Evolutionary conservation across 176 grass and related monocot species (phyloP), one percentile per base, ranked within the genome.

Genomic region (Pharus latifolius): DNA sequence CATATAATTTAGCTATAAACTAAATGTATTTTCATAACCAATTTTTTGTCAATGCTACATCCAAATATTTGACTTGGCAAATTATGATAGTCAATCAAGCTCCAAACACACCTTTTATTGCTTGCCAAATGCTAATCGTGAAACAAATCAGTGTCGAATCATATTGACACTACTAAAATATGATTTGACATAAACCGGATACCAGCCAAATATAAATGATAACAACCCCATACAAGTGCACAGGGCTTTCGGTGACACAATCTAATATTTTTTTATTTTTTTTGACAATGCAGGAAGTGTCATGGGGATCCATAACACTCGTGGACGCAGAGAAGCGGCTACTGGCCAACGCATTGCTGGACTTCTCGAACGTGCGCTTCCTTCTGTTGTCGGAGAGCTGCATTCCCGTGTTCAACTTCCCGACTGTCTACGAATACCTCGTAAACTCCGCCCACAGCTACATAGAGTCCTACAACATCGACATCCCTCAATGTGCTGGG

Each of bases 321-420:
- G 81, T 92, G 7, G 89, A 88, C 70, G 89, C 89, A 0, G 89
- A 92, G 81, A 88, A 88, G 77, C 84, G 84, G 4, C 69, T 92
- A n/a, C 67, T 92, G 5, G 89, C 81, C 0, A 92, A 92, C 59
- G 89, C 89, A 0, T 58, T 92, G 13, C 73, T 92, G 2, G 89
- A 92, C 33, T 80, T 71, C 49, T 67, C 68, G 1, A 92, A 88
- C 41, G n/a, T 82, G 50, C 89, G 89, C 0, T 92, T 92, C 37
- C 77, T 88, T 11, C 84, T 92, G 0, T 61, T 88, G 0, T 92
- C 84, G 0, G 84, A 88, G 69, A 81, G 80, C 30, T 88, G 89
- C 84, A 77, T 88, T 15, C 89, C 89, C 0, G 73, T 92, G 1
- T 85, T 60, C 68, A 84, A 92, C 56, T 92, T 92, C 73, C 49